These are phyloP conservation scores for Dujonia santamariae DNA, from an alignment of 1,139 yeast genomes.

Conservation along the genomic window DNA sequence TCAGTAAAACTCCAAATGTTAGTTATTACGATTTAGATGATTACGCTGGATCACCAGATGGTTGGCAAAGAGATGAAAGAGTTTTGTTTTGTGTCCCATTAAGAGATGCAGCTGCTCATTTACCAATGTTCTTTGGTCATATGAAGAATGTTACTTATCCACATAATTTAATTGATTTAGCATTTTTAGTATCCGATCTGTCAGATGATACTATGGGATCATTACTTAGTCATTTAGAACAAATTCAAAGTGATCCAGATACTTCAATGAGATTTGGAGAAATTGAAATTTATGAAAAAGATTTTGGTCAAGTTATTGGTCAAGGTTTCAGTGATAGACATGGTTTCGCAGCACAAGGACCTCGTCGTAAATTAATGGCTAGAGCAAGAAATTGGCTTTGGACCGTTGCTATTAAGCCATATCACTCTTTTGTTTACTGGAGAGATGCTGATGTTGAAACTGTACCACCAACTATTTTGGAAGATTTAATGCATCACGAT, in stretches of 20 bases:
- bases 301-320: constrained; percentile 51
- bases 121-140: constrained; percentile 60
- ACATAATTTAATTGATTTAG: constrained; percentile 53
- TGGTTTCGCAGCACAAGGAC: constrained; percentile 55
- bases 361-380: constrained; percentile 52
- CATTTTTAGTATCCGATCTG: constrained; percentile 57
- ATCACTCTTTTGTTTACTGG: constrained; percentile 55
- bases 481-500: constrained; percentile 54
- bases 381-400: constrained; percentile 55
- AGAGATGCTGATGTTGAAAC: constrained; percentile 56
- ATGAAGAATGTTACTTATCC: constrained; percentile 58
- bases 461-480: constrained; percentile 48
- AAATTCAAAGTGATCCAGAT: constrained; percentile 43
- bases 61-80: constrained; percentile 55
- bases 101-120: constrained; percentile 60
- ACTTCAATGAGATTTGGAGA: constrained; percentile 47
- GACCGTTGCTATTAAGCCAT: constrained; percentile 50
- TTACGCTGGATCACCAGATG: constrained; percentile 42
- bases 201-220: constrained; percentile 56
- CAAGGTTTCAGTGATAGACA: constrained; percentile 52
- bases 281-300: constrained; percentile 53
- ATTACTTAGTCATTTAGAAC: constrained; percentile 38
- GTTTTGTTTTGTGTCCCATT: constrained; percentile 58
- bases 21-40: constrained; percentile 46
- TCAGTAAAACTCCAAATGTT: constrained; percentile 22